phyloP scores from a whole-genome alignment of 2,329 filamentous ascomycete species.

The Elsinoe ampelina region DNA sequence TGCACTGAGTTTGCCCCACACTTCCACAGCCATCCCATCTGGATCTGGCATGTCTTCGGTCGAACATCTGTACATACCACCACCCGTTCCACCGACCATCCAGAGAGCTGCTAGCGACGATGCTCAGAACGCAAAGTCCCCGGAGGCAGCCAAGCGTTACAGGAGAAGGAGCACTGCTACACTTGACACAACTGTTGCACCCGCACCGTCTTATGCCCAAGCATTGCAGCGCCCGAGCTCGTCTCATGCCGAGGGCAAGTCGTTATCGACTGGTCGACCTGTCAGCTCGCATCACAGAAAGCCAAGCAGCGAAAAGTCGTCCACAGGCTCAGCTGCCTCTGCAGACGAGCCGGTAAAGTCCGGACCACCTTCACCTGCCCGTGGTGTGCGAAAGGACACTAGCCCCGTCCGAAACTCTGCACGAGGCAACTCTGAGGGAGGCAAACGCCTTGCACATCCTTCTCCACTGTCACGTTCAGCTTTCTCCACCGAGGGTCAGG shows the following conservation, averaged over 20 bases:
- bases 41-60: conserved; percentile 47
- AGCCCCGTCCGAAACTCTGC: conserved; percentile 23
- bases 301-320: conserved; percentile 18
- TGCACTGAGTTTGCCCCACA: conserved; percentile 21
- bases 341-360: conserved; percentile 16
- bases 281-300: conserved; percentile 28
- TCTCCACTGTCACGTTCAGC: conserved; percentile 37
- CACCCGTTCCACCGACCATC: conserved; percentile 17
- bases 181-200: conserved; percentile 17
- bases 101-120: conserved; percentile 52
- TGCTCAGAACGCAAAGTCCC: conserved; percentile 51
- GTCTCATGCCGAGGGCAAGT: conserved; percentile 22
- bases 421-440: conserved; percentile 31
- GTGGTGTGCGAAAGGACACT: conserved; percentile 6
- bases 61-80: conserved; percentile 42
- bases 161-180: conserved; percentile 63
- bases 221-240: conserved; percentile 20
- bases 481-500: conserved; percentile 12
- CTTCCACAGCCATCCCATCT: conserved; percentile 35
- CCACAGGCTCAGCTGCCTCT: background rate
- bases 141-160: conserved; percentile 65
- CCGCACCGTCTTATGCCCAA: conserved; percentile 20
- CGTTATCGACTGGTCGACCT: conserved; percentile 25
- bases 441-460: conserved; percentile 34
- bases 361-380: conserved; percentile 13